Evolutionary conservation across 1,284 basidiomycete species (phyloP), one percentile per base, ranked within the genome.

Genomic region (Phylloboletellus chloephorus): DNA sequence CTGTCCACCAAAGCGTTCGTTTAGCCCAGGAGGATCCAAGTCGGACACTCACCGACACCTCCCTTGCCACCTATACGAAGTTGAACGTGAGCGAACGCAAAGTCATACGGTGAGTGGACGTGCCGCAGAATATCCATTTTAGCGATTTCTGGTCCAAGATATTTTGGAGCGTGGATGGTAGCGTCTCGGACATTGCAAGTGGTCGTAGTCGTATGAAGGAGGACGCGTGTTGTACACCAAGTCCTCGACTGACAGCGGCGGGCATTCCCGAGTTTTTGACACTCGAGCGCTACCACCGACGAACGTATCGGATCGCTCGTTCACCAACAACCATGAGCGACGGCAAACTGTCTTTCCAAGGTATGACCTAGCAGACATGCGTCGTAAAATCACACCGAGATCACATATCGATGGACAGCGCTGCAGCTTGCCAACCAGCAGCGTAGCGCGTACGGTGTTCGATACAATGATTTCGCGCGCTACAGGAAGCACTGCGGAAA

Each of bases 71-170:
- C 90, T 94, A 57, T 24, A 48, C 45, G 15, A 46, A 42, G 40
- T 24, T 28, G 44, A 43, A 36, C 29, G 37, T 48, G 46, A 46
- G 39, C 30, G 38, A 30, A 48, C 29, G 41, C 30, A 43, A 36
- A 37, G 39, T 33, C 31, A 24, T 10, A 12, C 12, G 16, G 35
- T 11, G 19, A 16, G 16, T 22, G 17, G 32, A 77, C 85, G 48
- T 66, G 79, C 91, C 91, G 60, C 91, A 95, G 64, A 95, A 95
- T 62, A 95, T 95, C 91, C 91, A 95, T 64, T 93, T 94, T 49
- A 94, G 67, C 23, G 82, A 81, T 54, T 78, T 82, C 66, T 95
- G 91, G 61, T 94, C 90, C 20, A 95, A 68, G 37, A 95, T 72
- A 58, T 94, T 95, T 69, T 93, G 88, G 11, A 95, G 75, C 3